Conservation (phyloP, 2,329 filamentous ascomycete genomes). For the Metarhizium anisopliae region DNA sequence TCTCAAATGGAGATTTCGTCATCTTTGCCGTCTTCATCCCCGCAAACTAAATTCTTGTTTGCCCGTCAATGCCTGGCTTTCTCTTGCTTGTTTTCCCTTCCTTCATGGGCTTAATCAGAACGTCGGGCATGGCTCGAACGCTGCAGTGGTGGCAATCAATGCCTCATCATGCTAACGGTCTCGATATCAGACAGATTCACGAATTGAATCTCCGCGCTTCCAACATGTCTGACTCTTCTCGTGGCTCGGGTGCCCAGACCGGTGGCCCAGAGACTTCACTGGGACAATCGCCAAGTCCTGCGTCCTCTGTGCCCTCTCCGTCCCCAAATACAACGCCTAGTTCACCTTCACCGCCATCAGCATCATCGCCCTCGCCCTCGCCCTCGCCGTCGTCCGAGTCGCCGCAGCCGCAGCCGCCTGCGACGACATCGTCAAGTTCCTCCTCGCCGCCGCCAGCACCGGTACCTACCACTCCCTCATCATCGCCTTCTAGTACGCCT, state of each 20-base stretch:
- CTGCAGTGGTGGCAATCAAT: neutral
- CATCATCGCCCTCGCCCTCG: neutral
- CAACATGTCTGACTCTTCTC: slow-evolving; percentile 5
- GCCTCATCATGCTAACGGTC: slow-evolving; percentile 22
- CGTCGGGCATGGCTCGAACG: neutral
- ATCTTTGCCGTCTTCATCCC: neutral
- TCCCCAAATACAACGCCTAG: neutral
- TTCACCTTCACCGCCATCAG: neutral
- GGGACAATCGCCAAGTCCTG: neutral
- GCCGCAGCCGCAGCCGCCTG: slow-evolving; percentile 2
- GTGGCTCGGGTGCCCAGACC: slow-evolving; percentile 12
- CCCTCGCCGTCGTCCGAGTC: slow-evolving; percentile 9
- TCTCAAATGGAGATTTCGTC: neutral
- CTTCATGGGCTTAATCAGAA: neutral
- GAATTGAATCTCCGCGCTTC: neutral
- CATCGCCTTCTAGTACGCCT: neutral
- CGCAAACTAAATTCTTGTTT: neutral
- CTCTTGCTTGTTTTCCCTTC: neutral
- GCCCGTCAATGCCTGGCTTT: neutral
- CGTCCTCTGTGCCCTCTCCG: neutral
- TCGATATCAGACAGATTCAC: slow-evolving; percentile 18
- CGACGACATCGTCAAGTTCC: slow-evolving; percentile 4
- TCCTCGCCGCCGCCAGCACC: slow-evolving; percentile 1
- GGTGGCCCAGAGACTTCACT: slow-evolving; percentile 10
- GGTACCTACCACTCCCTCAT: neutral